These are phyloP conservation scores for Talaromyces borbonicus DNA, from an alignment of 495 filamentous ascomycete genomes.

Conservation along the genomic window DNA sequence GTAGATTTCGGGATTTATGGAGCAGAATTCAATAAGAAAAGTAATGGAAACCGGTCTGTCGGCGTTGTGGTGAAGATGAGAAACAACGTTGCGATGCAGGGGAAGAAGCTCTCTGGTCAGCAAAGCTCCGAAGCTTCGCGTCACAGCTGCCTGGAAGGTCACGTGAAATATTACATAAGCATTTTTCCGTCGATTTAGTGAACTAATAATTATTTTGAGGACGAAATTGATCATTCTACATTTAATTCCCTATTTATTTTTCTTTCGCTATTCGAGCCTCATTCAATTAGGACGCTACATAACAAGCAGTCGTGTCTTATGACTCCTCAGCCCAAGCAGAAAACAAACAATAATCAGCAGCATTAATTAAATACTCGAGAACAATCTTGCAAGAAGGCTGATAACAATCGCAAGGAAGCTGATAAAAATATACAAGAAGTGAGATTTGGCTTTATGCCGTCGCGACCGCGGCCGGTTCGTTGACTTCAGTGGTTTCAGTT, in stretches of 20 bases:
- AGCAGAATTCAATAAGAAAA: background rate
- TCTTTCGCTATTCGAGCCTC: background rate
- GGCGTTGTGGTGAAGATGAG: background rate
- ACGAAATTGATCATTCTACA: background rate
- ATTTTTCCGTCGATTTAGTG: background rate
- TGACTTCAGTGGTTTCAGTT: background rate
- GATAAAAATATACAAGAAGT: too few relatives aligned
- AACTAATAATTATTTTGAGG: background rate
- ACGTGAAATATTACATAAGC: slow-evolving; percentile 21
- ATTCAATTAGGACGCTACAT: background rate
- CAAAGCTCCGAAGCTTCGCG: slow-evolving; percentile 30
- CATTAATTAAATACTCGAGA: background rate
- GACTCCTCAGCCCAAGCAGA: background rate
- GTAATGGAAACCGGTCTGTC: slow-evolving; percentile 3
- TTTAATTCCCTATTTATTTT: too few relatives aligned
- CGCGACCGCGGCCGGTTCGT: slow-evolving; percentile 3
- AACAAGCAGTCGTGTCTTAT: too few relatives aligned
- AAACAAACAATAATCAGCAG: background rate
- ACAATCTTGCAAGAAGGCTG: too few relatives aligned
- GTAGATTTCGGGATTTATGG: background rate
- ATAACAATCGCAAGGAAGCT: too few relatives aligned
- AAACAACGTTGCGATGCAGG: slow-evolving; percentile 3
- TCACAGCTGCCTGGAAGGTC: slow-evolving; percentile 33
- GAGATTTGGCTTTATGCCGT: slow-evolving; percentile 1
- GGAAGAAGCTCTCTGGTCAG: slow-evolving; percentile 22